Percentiles rank a stretch among this genome's conserved stretches.
Conservation (phyloP, 208 protist genomes). For the Trypanosoma caninum region DNA sequence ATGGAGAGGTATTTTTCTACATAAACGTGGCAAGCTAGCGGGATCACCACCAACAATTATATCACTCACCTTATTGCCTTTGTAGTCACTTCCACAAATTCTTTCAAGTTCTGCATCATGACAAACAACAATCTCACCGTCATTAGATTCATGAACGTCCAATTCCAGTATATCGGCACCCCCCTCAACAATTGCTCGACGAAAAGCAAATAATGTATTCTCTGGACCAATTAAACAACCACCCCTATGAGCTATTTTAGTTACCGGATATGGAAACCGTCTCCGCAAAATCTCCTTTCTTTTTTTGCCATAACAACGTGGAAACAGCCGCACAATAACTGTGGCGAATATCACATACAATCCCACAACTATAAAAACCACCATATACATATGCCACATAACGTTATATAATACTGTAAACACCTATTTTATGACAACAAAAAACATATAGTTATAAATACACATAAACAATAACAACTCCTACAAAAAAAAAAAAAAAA, state of each 20-base stretch:
- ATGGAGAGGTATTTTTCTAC: slow-evolving; percentile 49
- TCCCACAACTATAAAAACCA: slow-evolving; percentile 15
- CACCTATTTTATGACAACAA: no score
- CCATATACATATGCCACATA: no score
- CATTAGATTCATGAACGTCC: slow-evolving; percentile 65
- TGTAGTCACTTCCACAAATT: slow-evolving; percentile 40
- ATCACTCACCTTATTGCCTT: slow-evolving; percentile 28
- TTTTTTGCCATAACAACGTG: slow-evolving; percentile 18
- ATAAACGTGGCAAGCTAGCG: slow-evolving; percentile 49
- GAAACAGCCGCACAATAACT: slow-evolving; percentile 18
- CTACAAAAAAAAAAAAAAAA: no score
- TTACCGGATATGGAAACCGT: slow-evolving; percentile 61
- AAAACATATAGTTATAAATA: no score
- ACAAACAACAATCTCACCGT: slow-evolving; percentile 61
- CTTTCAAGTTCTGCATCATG: slow-evolving; percentile 51
- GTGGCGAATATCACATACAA: not conserved
- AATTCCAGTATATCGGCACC: slow-evolving; percentile 70
- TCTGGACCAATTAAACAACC: slow-evolving; percentile 69
- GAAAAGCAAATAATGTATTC: slow-evolving; percentile 81
- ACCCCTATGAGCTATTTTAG: slow-evolving; percentile 68
- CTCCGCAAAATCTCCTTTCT: slow-evolving; percentile 30
- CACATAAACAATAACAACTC: no score
- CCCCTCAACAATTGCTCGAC: slow-evolving; percentile 31
- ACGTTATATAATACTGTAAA: no score
- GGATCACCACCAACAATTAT: slow-evolving; percentile 49